Percentiles rank a stretch among this genome's conserved stretches.
These are phyloP conservation scores for Saccharomycopsis hybrid DNA, from an alignment of 1,139 yeast genomes.

Conservation along the genomic window DNA sequence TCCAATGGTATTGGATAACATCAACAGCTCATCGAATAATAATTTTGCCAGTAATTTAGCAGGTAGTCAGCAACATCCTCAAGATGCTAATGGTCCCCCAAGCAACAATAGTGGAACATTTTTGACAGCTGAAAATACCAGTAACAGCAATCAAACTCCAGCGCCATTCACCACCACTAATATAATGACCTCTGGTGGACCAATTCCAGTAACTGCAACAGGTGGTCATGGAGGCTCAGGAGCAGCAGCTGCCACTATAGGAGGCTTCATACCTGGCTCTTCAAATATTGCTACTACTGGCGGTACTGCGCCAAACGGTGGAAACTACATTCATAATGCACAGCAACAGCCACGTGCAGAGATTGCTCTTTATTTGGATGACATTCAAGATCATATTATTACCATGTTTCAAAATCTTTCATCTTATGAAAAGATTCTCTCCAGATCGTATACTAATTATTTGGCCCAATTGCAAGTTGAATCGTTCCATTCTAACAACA, in stretches of 20 bases:
- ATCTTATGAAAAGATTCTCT: conserved; percentile 87
- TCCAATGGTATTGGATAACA: background rate
- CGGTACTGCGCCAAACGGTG: background rate
- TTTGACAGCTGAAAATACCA: background rate
- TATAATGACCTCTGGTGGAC: background rate
- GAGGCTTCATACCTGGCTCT: no score
- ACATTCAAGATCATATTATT: conserved; percentile 93
- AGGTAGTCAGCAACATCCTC: no score
- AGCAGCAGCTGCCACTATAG: no score
- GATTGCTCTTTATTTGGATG: conserved; percentile 80
- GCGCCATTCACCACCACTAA: background rate
- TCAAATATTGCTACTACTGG: background rate
- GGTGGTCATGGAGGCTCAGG: no score
- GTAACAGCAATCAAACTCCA: background rate
- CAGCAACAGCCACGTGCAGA: conserved; percentile 61
- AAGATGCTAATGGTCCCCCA: background rate
- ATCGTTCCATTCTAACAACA: conserved; percentile 76
- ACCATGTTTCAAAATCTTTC: conserved; percentile 90
- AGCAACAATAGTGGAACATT: background rate
- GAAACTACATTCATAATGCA: background rate
- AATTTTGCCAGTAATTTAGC: background rate
- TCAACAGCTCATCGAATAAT: background rate
- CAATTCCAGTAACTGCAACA: background rate
- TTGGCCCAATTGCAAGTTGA: conserved; percentile 92
- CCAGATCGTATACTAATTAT: conserved; percentile 87